Evolutionary conservation across 2,329 filamentous ascomycete genomes (phyloP).

Genomic region (Penicillium sp.): DNA sequence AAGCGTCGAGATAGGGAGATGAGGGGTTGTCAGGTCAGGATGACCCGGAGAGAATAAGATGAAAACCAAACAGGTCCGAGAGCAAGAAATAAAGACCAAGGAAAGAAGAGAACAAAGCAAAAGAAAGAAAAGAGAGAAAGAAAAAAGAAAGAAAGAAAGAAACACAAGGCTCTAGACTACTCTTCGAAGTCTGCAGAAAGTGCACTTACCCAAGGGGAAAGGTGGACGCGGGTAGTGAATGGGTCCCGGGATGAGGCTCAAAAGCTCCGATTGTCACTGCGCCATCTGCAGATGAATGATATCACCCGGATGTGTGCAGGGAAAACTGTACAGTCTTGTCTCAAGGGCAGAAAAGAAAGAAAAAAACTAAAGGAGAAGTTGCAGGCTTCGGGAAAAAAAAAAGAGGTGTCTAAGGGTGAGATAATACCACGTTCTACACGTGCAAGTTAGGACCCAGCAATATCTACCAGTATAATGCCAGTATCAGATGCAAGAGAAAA

Average conservation of each 20-base stretch:
- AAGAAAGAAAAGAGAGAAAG: too few relatives aligned
- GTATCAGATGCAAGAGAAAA: not conserved
- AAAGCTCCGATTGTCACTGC: slow-evolving; percentile 10
- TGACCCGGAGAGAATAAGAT: not conserved
- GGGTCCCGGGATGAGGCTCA: slow-evolving; percentile 24
- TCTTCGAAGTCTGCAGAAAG: slow-evolving; percentile 5
- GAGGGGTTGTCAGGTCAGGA: slow-evolving; percentile 5
- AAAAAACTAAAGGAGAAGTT: not conserved
- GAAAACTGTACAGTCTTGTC: not conserved
- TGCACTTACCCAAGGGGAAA: slow-evolving; percentile 11
- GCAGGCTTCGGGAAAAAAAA: not conserved
- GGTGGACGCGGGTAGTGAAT: slow-evolving; percentile 9
- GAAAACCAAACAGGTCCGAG: not conserved
- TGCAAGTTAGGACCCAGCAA: not conserved
- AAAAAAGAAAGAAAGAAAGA: not conserved
- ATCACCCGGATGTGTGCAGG: slow-evolving; percentile 4
- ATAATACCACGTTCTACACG: slow-evolving; percentile 1
- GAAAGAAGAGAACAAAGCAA: not conserved
- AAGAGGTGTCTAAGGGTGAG: not conserved
- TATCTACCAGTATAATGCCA: slow-evolving; percentile 2
- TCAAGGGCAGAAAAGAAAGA: not conserved
- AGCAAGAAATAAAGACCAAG: not conserved
- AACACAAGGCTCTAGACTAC: not conserved
- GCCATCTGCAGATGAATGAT: slow-evolving; percentile 18
- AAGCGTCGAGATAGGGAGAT: slow-evolving; percentile 3